Base-by-base conservation (phyloP, 768 basidiomycete species). In the Phallus indusiatus region DNA sequence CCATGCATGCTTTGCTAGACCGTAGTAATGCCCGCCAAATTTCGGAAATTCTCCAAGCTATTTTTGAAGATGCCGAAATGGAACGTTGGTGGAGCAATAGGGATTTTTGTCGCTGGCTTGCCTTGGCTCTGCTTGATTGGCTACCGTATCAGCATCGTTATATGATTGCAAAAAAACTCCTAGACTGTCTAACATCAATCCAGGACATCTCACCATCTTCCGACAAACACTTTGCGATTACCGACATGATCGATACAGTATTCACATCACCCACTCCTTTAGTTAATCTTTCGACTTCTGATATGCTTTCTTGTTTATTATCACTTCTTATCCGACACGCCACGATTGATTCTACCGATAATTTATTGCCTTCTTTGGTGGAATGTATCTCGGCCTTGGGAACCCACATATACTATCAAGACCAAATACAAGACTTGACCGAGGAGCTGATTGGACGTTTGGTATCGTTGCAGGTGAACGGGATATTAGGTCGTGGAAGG, bases 141-240 rank as follows among this genome's bases (percentile, higher is more conserved):
- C 81, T 89, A 5, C 90, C 89, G 67, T 91, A 94, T 63, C 94
- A 94, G 68, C 94, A 94, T 70, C 87, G 94, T 22, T 95, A 90
- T 66, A 87, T 86, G 22, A 82, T 96, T 7, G 90, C 94, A 2
- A 89, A 90, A 1, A 81, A 85, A 67, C 74, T 95, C 3, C 83
- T 95, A 12, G 92, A 94, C 66, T 79, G 80, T 22, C 78, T 96
- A 4, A 75, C 84, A 20, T 78, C 81, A 61, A 78, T 77, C 50
- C 84, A 81, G 65, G 86, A 88, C 56, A 66, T 73, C 0, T 67
- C 76, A 0, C 65, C 73, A 36, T 70, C 78, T 8, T 76, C 77
- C 2, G 63, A 74, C 35, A 73, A 84, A 56, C 86, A 87, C 52
- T 75, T 72, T 52, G 77, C 89, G 0, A 72, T 93, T 22, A 78